Percentiles rank a stretch among this genome's conserved stretches.
These are phyloP conservation scores for Candida verbasci DNA, from an alignment of 805 yeast genomes.

Conservation along the genomic window DNA sequence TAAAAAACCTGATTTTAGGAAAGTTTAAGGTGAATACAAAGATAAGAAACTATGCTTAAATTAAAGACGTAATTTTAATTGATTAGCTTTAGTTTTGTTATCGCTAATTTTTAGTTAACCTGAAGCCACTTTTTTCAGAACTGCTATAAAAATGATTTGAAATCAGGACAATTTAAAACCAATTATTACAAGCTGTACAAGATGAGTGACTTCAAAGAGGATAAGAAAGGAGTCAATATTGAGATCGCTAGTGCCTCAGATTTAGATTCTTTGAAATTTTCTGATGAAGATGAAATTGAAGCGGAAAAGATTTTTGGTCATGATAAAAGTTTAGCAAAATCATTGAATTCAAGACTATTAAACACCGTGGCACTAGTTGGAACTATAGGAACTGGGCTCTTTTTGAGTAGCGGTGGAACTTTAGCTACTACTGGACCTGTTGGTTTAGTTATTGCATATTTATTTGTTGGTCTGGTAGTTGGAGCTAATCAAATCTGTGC, in stretches of 20 bases:
- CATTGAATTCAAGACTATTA: constrained; percentile 17
- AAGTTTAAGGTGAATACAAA: too few species aligned
- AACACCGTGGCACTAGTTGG: constrained; percentile 20
- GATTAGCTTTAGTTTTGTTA: too few species aligned
- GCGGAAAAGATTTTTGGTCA: constrained; percentile 9
- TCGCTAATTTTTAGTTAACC: not conserved
- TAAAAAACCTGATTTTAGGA: too few species aligned
- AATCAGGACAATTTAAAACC: too few species aligned
- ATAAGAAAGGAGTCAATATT: not conserved
- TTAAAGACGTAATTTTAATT: not conserved
- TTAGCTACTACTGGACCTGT: constrained; percentile 41
- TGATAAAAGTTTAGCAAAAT: constrained; percentile 13
- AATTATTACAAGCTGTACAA: not conserved
- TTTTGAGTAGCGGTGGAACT: constrained; percentile 44
- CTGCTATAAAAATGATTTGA: not conserved
- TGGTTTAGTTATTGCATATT: constrained; percentile 46
- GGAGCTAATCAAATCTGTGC: constrained; percentile 38
- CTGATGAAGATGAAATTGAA: not conserved
- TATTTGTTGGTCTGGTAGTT: constrained; percentile 41
- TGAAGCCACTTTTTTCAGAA: constrained; percentile 3
- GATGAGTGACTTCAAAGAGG: not conserved
- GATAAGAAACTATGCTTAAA: constrained; percentile 1
- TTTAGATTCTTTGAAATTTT: constrained; percentile 1
- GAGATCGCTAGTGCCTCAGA: constrained; percentile 1
- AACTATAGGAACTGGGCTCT: constrained; percentile 45